These are phyloP conservation scores for Metschnikowia drakensbergensis DNA, from an alignment of 805 yeast species.

Conservation along the genomic window DNA sequence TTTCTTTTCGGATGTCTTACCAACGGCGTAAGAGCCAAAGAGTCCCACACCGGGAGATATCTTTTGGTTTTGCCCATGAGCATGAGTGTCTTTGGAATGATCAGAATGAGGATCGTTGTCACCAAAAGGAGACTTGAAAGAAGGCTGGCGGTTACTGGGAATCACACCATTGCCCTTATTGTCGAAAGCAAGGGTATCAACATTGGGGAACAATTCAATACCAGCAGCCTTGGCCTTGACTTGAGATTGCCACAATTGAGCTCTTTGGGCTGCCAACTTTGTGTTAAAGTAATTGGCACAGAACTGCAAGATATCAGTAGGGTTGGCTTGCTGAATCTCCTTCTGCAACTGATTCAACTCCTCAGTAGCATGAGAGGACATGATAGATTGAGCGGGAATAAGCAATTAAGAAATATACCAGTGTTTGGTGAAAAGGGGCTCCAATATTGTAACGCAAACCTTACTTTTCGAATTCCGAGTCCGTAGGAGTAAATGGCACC, in stretches of 20 bases:
- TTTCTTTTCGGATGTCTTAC: conserved; percentile 15
- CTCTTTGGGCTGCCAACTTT: conserved; percentile 58
- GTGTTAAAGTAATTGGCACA: conserved; percentile 68
- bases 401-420: not conserved
- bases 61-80: not conserved
- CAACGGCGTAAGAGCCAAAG: conserved; percentile 15
- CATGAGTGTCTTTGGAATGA: conserved; percentile 32
- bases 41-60: conserved; percentile 13
- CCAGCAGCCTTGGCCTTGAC: conserved; percentile 49
- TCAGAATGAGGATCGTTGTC: conserved; percentile 61
- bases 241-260: conserved; percentile 48
- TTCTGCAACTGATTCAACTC: conserved; percentile 63
- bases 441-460: not conserved
- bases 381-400: not conserved
- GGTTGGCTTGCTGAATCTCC: conserved; percentile 50
- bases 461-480: not conserved
- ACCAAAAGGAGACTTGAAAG: conserved; percentile 60
- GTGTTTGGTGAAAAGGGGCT: not conserved
- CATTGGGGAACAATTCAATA: conserved; percentile 42
- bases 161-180: conserved; percentile 24
- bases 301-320: conserved; percentile 68
- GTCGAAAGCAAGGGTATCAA: conserved; percentile 32
- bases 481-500: not conserved
- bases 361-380: conserved; percentile 26
- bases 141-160: conserved; percentile 37